phyloP scores from a whole-genome alignment of 2,329 filamentous ascomycete genomes.

The Dendryphion nanum region DNA sequence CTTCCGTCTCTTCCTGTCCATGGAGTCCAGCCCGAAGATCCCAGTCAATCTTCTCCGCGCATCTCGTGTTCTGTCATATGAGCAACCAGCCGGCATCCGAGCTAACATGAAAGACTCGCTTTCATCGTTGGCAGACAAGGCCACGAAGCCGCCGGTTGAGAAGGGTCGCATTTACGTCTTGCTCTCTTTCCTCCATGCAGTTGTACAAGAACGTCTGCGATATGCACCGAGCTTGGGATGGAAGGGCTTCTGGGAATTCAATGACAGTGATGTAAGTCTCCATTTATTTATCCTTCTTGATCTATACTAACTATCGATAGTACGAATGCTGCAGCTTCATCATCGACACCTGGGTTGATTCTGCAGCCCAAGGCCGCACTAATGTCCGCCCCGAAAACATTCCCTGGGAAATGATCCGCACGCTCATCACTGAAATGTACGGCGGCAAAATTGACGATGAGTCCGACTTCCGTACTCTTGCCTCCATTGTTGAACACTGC shows the following conservation, averaged over 20 bases:
- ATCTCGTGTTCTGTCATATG: slow-evolving; percentile 93
- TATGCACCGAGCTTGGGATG: slow-evolving; percentile 93
- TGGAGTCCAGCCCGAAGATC: slow-evolving; percentile 96
- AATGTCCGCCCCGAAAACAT: slow-evolving; percentile 93
- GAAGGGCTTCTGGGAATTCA: slow-evolving; percentile 99
- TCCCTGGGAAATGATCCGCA: slow-evolving; percentile 94
- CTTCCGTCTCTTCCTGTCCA: slow-evolving; percentile 94
- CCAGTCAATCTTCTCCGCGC: slow-evolving; percentile 93
- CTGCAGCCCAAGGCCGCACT: slow-evolving; percentile 76
- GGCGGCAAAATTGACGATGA: slow-evolving; percentile 96
- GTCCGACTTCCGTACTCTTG: slow-evolving; percentile 73
- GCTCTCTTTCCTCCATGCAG: slow-evolving; percentile 90
- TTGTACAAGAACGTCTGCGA: slow-evolving; percentile 89
- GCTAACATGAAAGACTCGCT: slow-evolving; percentile 99
- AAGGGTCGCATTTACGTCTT: slow-evolving; percentile 86
- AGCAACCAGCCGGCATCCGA: slow-evolving; percentile 92
- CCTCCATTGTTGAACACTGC: slow-evolving; percentile 70
- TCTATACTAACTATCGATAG: slow-evolving; percentile 48
- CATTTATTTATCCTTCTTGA: slow-evolving; percentile 3
- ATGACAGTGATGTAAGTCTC: slow-evolving; percentile 89
- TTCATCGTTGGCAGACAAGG: slow-evolving; percentile 73
- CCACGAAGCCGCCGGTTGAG: slow-evolving; percentile 82
- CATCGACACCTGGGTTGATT: slow-evolving; percentile 91
- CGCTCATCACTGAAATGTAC: slow-evolving; percentile 89
- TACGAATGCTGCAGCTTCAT: slow-evolving; percentile 98